Conservation (phyloP, 176 grass and related monocot genomes). For the Olyra latifolia region DNA sequence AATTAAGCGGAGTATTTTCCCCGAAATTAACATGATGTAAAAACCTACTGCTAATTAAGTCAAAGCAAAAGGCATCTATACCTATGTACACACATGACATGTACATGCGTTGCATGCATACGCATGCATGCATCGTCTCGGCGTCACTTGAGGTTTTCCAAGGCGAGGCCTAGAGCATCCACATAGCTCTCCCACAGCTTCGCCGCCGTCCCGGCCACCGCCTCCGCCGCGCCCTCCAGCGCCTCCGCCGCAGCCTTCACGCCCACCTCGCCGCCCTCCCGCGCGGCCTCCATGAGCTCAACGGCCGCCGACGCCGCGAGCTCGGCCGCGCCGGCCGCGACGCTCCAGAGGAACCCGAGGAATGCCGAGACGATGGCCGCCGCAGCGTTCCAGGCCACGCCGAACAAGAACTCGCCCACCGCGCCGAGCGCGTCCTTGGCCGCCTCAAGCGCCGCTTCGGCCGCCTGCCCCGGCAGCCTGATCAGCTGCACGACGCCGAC, state of each 20-base stretch:
- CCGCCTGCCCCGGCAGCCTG: slow-evolving; percentile 37
- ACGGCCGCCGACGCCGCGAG: slow-evolving; percentile 15
- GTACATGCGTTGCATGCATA: background rate
- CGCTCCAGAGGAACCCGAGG: slow-evolving; percentile 21
- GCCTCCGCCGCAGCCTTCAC: background rate
- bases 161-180: slow-evolving; percentile 31
- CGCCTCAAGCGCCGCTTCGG: slow-evolving; percentile 25
- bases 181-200: slow-evolving; percentile 37
- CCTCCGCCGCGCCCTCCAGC: slow-evolving; percentile 38
- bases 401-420: slow-evolving; percentile 2
- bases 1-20: too few species aligned
- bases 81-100: background rate
- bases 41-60: background rate
- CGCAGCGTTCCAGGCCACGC: slow-evolving; percentile 14
- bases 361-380: slow-evolving; percentile 27
- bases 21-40: background rate
- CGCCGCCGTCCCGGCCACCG: background rate
- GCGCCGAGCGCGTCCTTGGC: background rate
- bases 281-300: slow-evolving; percentile 20
- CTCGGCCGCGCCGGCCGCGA: background rate
- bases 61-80: background rate
- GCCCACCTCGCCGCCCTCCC: slow-evolving; percentile 36
- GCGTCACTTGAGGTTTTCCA: slow-evolving; percentile 34
- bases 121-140: background rate
- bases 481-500: slow-evolving; percentile 38